Evolutionary conservation across 345 rosid genomes (phyloP).

Genomic region (Pugionium dolabratum): DNA sequence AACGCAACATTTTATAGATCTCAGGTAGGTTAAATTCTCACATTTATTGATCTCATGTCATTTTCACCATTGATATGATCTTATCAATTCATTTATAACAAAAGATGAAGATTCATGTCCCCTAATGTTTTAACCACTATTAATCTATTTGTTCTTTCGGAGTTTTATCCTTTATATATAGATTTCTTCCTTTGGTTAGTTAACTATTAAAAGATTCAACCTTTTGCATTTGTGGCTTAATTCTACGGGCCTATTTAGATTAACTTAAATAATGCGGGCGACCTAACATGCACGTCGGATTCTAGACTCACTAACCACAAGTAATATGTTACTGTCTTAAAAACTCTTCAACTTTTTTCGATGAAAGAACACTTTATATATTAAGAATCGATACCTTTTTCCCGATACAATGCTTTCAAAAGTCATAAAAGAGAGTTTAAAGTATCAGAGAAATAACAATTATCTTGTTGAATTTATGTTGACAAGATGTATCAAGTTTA

Average conservation of each 20-base stretch:
- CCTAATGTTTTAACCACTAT: conserved; percentile 31
- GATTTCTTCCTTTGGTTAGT: conserved; percentile 22
- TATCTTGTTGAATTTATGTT: too few relatives aligned
- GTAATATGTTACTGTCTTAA: neutral
- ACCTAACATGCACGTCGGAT: conserved; percentile 39
- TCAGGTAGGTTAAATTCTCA: conserved; percentile 41
- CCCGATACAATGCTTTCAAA: too few relatives aligned
- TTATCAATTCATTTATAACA: conserved; percentile 32
- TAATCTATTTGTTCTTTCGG: conserved; percentile 35
- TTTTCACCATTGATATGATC: conserved; percentile 39
- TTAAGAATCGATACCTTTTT: too few relatives aligned
- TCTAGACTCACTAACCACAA: conserved; percentile 32
- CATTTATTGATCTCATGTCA: conserved; percentile 35
- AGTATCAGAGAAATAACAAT: too few relatives aligned
- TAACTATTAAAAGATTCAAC: conserved; percentile 19
- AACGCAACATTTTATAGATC: conserved; percentile 29
- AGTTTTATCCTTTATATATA: neutral
- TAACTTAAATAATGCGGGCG: conserved; percentile 27
- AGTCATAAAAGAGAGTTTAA: too few relatives aligned
- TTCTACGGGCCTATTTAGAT: conserved; percentile 29
- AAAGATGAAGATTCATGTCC: conserved; percentile 25
- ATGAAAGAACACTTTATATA: too few relatives aligned
- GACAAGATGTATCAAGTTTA: too few relatives aligned
- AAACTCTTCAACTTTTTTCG: neutral
- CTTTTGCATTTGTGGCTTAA: conserved; percentile 36